Conservation (phyloP, 2,329 filamentous ascomycete species). For the Lithohypha guttulata region DNA sequence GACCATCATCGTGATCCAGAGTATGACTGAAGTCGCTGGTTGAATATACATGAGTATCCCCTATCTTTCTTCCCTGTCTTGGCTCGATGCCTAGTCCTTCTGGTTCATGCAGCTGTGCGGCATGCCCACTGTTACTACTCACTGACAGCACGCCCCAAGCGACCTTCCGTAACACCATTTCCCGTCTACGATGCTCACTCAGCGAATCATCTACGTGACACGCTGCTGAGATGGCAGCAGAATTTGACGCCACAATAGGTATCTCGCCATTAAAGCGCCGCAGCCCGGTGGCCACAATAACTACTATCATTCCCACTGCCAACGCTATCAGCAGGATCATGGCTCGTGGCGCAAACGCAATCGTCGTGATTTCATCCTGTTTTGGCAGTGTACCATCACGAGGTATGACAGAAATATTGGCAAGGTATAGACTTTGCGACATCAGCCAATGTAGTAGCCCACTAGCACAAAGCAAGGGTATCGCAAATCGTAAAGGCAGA, state of each 20-base stretch:
- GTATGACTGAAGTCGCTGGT: background rate
- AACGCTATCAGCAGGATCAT: constrained; percentile 19
- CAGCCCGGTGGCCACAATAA: constrained; percentile 15
- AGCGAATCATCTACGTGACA: constrained; percentile 23
- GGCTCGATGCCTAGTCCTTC: too few species aligned
- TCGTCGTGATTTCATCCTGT: constrained; percentile 18
- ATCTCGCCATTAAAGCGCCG: constrained; percentile 22
- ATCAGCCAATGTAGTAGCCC: constrained; percentile 40
- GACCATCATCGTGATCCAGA: constrained; percentile 5
- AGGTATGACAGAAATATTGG: constrained; percentile 24
- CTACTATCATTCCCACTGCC: constrained; percentile 13
- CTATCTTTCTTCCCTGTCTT: background rate
- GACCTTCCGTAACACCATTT: constrained; percentile 18
- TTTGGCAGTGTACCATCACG: constrained; percentile 13
- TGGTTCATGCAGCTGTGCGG: too few species aligned
- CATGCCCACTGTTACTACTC: too few species aligned
- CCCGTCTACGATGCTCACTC: constrained; percentile 12
- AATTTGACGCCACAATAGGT: constrained; percentile 25
- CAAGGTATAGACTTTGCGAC: constrained; percentile 38
- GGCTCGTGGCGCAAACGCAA: constrained; percentile 21
- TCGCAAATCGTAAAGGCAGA: constrained; percentile 35
- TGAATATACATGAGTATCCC: constrained; percentile 2
- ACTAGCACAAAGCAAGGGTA: constrained; percentile 30
- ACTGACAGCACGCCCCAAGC: constrained; percentile 21
- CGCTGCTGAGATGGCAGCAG: constrained; percentile 27